Percentiles rank a stretch among this genome's conserved stretches.
These are phyloP conservation scores for Chrysoporthe deuterocubensis DNA, from an alignment of 2,329 filamentous ascomycete species.

Conservation along the genomic window DNA sequence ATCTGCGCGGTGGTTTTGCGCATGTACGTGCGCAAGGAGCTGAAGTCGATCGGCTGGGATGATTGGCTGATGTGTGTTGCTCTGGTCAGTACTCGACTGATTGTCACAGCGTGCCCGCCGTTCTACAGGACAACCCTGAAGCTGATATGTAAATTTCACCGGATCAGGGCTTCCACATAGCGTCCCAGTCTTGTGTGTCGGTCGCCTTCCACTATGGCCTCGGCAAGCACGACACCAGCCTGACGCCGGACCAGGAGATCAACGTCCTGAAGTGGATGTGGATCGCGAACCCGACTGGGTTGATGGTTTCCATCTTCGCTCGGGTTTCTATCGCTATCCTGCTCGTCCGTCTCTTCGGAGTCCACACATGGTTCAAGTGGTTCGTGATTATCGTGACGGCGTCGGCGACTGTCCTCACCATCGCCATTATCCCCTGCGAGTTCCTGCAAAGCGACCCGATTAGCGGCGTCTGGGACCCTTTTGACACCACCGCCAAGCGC, in stretches of 20 bases:
- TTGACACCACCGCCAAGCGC: too few species aligned
- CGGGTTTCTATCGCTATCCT: slow-evolving; percentile 4
- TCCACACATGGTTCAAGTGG: slow-evolving; percentile 8
- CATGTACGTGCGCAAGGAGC: background rate
- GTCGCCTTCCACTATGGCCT: slow-evolving; percentile 20
- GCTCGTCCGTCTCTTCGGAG: slow-evolving; percentile 2
- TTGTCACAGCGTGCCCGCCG: background rate
- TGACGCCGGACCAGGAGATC: slow-evolving; percentile 19
- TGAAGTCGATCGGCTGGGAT: background rate
- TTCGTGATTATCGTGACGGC: background rate
- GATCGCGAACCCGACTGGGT: background rate
- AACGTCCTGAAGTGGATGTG: slow-evolving; percentile 6
- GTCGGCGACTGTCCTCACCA: too few species aligned
- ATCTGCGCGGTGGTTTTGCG: slow-evolving; percentile 10
- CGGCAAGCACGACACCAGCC: slow-evolving; percentile 26
- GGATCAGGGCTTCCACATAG: slow-evolving; percentile 10
- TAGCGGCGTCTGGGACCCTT: too few species aligned
- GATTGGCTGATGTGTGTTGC: slow-evolving; percentile 4
- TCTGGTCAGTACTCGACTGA: background rate
- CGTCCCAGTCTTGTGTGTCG: background rate
- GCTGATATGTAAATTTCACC: too few species aligned
- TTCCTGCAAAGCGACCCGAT: too few species aligned
- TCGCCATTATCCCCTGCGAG: too few species aligned
- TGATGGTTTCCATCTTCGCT: background rate
- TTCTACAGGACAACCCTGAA: too few species aligned